Evolutionary conservation across 441 rosid species (phyloP).

Genomic region (Manihot esculenta): DNA sequence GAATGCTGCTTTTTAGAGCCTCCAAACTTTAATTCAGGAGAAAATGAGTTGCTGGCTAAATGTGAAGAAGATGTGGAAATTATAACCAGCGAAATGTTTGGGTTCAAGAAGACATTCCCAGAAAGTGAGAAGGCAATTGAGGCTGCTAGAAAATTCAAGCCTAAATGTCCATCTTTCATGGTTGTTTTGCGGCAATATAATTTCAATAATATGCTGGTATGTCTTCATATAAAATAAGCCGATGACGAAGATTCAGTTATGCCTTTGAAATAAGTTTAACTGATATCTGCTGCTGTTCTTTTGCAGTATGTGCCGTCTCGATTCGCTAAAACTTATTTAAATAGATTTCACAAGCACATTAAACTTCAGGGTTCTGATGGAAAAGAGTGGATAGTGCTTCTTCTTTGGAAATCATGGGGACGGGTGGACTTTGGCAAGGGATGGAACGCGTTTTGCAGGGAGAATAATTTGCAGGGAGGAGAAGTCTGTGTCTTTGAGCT

Average conservation of each 20-base stretch:
- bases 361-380: constrained; percentile 21
- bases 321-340: constrained; percentile 12
- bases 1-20: neutral
- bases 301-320: constrained; percentile 17
- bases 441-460: constrained; percentile 7
- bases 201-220: neutral
- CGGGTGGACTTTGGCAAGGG: neutral
- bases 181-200: constrained; percentile 2
- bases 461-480: constrained; percentile 19
- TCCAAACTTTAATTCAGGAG: neutral
- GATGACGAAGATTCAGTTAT: neutral
- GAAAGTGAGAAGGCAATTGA: constrained; percentile 13
- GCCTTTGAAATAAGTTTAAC: too few species aligned
- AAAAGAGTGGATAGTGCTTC: constrained; percentile 19
- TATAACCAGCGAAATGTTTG: neutral
- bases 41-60: neutral
- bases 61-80: neutral
- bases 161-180: constrained; percentile 23
- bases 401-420: neutral
- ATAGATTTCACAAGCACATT: neutral
- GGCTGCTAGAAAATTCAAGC: constrained; percentile 16
- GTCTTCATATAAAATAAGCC: neutral
- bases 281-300: neutral
- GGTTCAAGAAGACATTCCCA: neutral
- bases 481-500: constrained; percentile 27